phyloP scores from a whole-genome alignment of 2,329 filamentous ascomycete genomes.

The Fusarium torulosum region DNA sequence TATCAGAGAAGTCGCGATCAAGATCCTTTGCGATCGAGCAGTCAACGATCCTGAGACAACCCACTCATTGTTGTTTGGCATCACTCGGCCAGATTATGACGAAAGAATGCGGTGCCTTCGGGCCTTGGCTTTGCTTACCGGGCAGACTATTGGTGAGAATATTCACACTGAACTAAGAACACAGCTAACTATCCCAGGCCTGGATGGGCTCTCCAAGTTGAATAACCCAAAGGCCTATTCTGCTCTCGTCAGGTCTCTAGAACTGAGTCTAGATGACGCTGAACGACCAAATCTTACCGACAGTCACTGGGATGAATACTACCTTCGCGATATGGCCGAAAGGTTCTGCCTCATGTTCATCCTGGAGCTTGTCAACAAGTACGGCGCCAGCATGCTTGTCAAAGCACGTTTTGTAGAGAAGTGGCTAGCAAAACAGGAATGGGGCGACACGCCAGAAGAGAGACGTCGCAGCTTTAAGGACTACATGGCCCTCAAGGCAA shows the following conservation, averaged over 20 bases:
- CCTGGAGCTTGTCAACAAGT: constrained; percentile 69
- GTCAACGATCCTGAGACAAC: constrained; percentile 69
- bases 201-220: constrained; percentile 59
- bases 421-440: constrained; percentile 81
- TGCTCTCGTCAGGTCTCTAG: constrained; percentile 71
- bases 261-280: constrained; percentile 65
- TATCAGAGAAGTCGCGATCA: constrained; percentile 76
- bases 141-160: constrained; percentile 52
- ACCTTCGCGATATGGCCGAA: constrained; percentile 71
- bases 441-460: constrained; percentile 69
- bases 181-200: constrained; percentile 47
- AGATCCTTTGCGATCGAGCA: constrained; percentile 67
- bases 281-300: constrained; percentile 66
- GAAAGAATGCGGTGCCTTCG: constrained; percentile 68
- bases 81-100: constrained; percentile 70
- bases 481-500: constrained; percentile 64
- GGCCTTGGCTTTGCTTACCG: constrained; percentile 67
- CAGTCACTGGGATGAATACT: constrained; percentile 72
- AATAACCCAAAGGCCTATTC: constrained; percentile 65
- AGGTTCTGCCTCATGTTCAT: constrained; percentile 70
- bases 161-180: neutral
- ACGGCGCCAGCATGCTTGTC: constrained; percentile 68
- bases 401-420: constrained; percentile 75
- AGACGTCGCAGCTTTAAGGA: constrained; percentile 65
- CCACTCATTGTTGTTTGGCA: constrained; percentile 66